Conservation (phyloP, 345 rosid species). For the Jatropha curcas region DNA sequence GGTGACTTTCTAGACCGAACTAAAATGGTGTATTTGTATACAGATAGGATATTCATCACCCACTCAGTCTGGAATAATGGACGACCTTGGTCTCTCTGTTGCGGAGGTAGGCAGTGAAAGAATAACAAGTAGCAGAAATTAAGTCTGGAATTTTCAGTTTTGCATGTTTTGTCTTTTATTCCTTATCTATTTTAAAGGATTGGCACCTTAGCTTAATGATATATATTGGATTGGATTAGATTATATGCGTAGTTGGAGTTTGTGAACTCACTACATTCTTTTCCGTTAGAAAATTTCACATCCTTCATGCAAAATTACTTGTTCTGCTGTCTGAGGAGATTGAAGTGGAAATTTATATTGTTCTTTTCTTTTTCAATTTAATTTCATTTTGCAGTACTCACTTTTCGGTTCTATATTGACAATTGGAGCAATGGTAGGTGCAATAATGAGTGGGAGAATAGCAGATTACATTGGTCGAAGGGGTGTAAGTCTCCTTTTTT, state of each 20-base stretch:
- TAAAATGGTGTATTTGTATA: constrained; percentile 15
- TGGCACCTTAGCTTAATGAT: too few relatives aligned
- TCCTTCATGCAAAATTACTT: not conserved
- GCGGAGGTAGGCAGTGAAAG: constrained; percentile 46
- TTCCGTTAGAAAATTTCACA: not conserved
- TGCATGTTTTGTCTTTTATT: not conserved
- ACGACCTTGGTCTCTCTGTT: constrained; percentile 58
- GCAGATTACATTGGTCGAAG: constrained; percentile 73
- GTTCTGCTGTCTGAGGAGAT: not conserved
- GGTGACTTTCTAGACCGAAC: not conserved
- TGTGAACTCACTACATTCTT: not conserved
- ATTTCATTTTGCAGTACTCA: constrained; percentile 53
- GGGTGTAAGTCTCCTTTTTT: constrained; percentile 42
- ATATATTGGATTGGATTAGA: too few relatives aligned
- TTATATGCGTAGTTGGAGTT: not conserved
- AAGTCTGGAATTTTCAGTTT: not conserved
- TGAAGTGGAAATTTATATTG: not conserved
- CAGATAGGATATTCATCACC: constrained; percentile 93
- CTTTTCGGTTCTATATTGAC: constrained; percentile 76
- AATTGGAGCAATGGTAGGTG: constrained; percentile 84
- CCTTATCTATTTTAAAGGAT: not conserved
- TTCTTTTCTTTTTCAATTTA: not conserved
- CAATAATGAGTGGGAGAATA: constrained; percentile 61
- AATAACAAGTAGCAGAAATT: not conserved
- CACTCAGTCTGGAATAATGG: constrained; percentile 70